Conservation (phyloP, 257 asterid genomes). For the Jacaranda copaia region DNA sequence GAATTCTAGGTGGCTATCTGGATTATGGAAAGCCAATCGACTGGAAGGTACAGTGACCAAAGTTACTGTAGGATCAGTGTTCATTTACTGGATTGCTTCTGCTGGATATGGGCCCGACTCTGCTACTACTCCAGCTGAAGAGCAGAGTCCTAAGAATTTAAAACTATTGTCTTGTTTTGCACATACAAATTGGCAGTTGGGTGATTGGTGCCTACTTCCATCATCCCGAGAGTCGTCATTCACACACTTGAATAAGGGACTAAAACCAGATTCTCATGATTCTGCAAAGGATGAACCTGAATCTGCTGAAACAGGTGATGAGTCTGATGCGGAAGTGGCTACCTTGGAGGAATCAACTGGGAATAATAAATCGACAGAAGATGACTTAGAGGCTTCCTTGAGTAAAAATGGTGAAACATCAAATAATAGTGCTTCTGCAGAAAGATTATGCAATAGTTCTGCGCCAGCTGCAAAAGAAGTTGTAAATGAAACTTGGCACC, state of each 20-base stretch:
- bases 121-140: slow-evolving; percentile 85
- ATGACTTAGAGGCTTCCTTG: slow-evolving; percentile 50
- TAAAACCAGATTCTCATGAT: slow-evolving; percentile 53
- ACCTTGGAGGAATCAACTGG: slow-evolving; percentile 53
- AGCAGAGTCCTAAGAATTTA: slow-evolving; percentile 86
- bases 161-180: slow-evolving; percentile 87
- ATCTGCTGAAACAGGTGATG: slow-evolving; percentile 66
- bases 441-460: slow-evolving; percentile 55
- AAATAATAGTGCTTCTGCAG: slow-evolving; percentile 48
- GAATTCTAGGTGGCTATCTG: slow-evolving; percentile 95
- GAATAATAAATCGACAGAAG: slow-evolving; percentile 46
- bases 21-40: slow-evolving; percentile 90
- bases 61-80: slow-evolving; percentile 94
- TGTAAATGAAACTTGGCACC: slow-evolving; percentile 72
- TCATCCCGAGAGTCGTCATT: slow-evolving; percentile 45
- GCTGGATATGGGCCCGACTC: slow-evolving; percentile 94
- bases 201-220: slow-evolving; percentile 97
- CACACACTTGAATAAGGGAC: slow-evolving; percentile 51
- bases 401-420: slow-evolving; percentile 44
- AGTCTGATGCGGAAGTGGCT: slow-evolving; percentile 70
- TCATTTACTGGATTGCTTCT: slow-evolving; percentile 95
- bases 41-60: slow-evolving; percentile 91
- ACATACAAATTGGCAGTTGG: slow-evolving; percentile 94
- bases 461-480: slow-evolving; percentile 57
- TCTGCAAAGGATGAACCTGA: slow-evolving; percentile 67